Evolutionary conservation across 2,329 filamentous ascomycete species (phyloP).

Genomic region (Neopestalotiopsis clavispora): DNA sequence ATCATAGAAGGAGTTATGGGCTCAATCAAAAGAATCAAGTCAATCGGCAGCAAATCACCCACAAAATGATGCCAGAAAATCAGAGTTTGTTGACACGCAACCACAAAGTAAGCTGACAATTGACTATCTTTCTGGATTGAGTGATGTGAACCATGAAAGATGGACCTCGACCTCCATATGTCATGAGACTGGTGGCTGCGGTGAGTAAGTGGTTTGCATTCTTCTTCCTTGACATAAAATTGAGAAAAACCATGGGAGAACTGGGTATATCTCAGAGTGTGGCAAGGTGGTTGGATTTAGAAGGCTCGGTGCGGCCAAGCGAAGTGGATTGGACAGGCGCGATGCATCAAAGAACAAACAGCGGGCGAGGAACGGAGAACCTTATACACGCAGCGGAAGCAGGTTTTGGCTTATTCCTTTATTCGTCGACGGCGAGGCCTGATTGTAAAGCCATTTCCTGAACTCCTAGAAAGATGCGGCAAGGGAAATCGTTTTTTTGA

Average conservation of each 20-base stretch:
- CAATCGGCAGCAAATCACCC: no score
- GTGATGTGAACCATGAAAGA: conserved; percentile 55
- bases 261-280: conserved; percentile 81
- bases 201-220: conserved; percentile 69
- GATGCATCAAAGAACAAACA: neutral
- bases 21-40: no score
- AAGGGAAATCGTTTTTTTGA: conserved; percentile 37
- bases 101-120: neutral
- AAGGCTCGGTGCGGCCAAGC: neutral
- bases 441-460: conserved; percentile 52
- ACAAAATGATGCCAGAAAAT: no score
- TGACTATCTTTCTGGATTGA: neutral
- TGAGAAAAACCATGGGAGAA: conserved; percentile 73
- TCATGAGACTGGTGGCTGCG: conserved; percentile 58
- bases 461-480: conserved; percentile 55
- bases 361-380: conserved; percentile 23
- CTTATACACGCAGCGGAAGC: conserved; percentile 24
- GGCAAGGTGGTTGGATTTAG: conserved; percentile 57
- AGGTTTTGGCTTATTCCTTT: conserved; percentile 32
- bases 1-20: no score
- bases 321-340: neutral
- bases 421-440: conserved; percentile 46
- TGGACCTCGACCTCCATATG: conserved; percentile 73
- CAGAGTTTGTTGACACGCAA: neutral
- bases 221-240: conserved; percentile 83